Percentiles rank a stretch among this genome's conserved stretches.
These are phyloP conservation scores for Penicillium cinerascens DNA, from an alignment of 495 filamentous ascomycete genomes.

Conservation along the genomic window DNA sequence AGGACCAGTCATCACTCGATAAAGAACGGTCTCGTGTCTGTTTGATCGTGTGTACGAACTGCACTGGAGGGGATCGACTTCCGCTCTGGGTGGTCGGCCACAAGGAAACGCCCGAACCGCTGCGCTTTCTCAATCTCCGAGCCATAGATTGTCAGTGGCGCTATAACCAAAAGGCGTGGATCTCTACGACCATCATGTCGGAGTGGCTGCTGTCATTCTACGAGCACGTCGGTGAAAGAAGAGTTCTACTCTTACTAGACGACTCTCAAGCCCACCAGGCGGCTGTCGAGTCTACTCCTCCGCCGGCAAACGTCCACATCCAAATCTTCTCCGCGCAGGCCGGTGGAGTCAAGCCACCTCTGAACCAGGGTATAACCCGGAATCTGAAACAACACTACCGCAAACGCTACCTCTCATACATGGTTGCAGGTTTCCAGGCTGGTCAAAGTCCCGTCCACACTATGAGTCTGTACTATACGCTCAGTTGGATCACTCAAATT, in stretches of 20 bases:
- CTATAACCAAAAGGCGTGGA: conserved; percentile 20
- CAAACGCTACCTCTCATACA: conserved; percentile 14
- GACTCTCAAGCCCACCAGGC: conserved; percentile 17
- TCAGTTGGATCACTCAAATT: conserved; percentile 3
- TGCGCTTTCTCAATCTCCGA: conserved; percentile 10
- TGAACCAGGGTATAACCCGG: conserved; percentile 27
- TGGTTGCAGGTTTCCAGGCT: background rate
- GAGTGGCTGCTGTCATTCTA: conserved; percentile 28
- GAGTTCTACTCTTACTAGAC: conserved; percentile 27
- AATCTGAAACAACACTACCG: conserved; percentile 24
- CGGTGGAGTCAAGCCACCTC: conserved; percentile 16
- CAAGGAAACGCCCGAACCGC: conserved; percentile 12
- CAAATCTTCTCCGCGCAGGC: conserved; percentile 19
- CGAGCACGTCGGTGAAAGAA: conserved; percentile 13
- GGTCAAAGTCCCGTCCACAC: background rate
- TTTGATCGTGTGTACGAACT: conserved; percentile 20
- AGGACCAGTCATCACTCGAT: background rate
- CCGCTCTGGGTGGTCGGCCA: conserved; percentile 23
- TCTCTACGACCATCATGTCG: conserved; percentile 16
- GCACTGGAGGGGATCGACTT: conserved; percentile 19
- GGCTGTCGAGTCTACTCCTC: conserved; percentile 13
- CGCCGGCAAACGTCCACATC: conserved; percentile 20
- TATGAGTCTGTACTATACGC: conserved; percentile 5
- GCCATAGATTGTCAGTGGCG: conserved; percentile 14
- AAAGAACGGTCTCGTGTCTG: conserved; percentile 17